phyloP scores from a whole-genome alignment of 2,329 filamentous ascomycete genomes.

The Paraphoma sp. region DNA sequence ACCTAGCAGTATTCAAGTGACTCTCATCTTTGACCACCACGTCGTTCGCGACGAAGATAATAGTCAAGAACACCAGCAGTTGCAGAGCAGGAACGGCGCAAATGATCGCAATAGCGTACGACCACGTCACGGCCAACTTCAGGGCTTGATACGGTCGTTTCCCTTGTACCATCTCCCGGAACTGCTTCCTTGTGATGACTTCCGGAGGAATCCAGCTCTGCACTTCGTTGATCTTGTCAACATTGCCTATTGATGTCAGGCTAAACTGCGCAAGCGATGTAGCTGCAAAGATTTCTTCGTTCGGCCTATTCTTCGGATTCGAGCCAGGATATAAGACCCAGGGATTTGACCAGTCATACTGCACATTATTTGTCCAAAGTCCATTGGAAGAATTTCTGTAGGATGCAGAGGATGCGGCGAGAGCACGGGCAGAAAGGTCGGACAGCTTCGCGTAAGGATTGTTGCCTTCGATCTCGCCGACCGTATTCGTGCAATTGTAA shows the following conservation, averaged over 20 bases:
- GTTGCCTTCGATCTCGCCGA: neutral
- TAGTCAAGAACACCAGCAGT: neutral
- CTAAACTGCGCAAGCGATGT: neutral
- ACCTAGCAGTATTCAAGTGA: neutral
- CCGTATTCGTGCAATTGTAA: neutral
- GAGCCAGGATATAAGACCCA: neutral
- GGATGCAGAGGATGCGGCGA: neutral
- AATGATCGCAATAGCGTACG: neutral
- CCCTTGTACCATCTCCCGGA: neutral
- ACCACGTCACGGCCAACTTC: neutral
- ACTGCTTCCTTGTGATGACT: neutral
- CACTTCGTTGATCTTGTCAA: neutral
- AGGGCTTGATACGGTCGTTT: neutral
- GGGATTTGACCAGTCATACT: neutral
- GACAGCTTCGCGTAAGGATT: neutral
- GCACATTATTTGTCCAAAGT: neutral
- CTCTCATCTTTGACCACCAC: neutral
- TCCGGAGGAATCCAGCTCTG: neutral
- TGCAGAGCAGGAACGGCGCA: neutral
- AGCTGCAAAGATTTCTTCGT: neutral
- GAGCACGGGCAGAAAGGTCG: neutral
- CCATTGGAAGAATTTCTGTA: neutral
- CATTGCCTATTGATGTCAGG: neutral
- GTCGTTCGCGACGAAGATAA: neutral
- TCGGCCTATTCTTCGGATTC: neutral